A percentile compares a stretch with the other conserved stretches of the same genome.
phyloP scores from a whole-genome alignment of 139 green algal genomes.

The Nannochloris sp. region DNA sequence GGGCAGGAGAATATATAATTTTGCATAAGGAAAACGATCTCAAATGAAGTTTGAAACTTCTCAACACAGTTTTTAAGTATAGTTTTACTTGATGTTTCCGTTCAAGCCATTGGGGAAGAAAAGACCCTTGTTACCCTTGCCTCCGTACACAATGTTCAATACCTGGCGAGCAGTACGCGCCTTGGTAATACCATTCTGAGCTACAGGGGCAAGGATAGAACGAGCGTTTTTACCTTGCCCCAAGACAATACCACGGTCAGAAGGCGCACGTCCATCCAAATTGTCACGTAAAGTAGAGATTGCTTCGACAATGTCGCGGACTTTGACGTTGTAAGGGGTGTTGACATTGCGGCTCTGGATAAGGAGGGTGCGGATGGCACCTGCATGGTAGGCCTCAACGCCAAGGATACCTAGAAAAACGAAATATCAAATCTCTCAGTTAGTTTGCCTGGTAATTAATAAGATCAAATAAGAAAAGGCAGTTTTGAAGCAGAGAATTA shows the following conservation, averaged over 20 bases:
- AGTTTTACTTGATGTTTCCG: slow-evolving; percentile 14
- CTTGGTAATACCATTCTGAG: slow-evolving; percentile 2
- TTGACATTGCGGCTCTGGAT: neutral
- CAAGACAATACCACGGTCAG: neutral
- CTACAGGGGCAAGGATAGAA: neutral
- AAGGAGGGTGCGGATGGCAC: slow-evolving; percentile 25
- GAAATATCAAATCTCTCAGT: too few relatives aligned
- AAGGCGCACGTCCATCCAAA: slow-evolving; percentile 16
- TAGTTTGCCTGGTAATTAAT: too few relatives aligned
- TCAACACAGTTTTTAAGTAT: too few relatives aligned
- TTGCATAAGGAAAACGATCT: too few relatives aligned
- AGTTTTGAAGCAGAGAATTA: neutral
- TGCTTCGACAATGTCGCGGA: slow-evolving; percentile 13
- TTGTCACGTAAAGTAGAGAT: slow-evolving; percentile 33
- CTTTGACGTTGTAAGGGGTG: neutral
- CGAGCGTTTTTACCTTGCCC: neutral
- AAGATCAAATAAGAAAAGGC: neutral
- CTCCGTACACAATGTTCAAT: slow-evolving; percentile 35
- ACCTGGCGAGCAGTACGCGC: slow-evolving; percentile 14
- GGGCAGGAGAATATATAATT: too few relatives aligned
- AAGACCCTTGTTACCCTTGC: slow-evolving; percentile 14
- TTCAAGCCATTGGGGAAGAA: slow-evolving; percentile 37
- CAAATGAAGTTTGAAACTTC: too few relatives aligned
- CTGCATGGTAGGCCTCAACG: slow-evolving; percentile 49
- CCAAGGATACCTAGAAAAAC: slow-evolving; percentile 27